Base-by-base conservation (phyloP, 768 basidiomycete genomes). In the Kwoniella dejecticola region DNA sequence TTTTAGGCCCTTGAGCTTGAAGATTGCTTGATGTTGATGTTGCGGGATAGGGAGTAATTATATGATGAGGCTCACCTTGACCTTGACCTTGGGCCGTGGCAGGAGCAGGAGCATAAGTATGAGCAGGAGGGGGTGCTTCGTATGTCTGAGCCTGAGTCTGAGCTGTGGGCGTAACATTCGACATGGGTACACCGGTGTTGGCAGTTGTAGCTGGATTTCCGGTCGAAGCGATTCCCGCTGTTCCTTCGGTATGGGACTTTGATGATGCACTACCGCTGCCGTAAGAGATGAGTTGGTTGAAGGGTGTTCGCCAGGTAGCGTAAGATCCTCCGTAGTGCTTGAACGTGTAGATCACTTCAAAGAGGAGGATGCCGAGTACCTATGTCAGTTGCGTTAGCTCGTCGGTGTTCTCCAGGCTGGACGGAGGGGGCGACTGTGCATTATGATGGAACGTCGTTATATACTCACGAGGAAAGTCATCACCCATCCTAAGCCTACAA, bases 401-500 rank as follows among this genome's bases (percentile, higher is more conserved):
- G 70, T 63, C 2, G 71, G 67, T 15, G 71, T 73, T 19, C 57
- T 38, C 71, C 71, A 73, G 24, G 64, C 65, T 6, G 57, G 11
- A 13, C 57, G 29, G 26, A 59, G 44, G 4, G 57, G 49, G 11
- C 69, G 69, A 50, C 44, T 68, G 54, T 66, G 61, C 21, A 21
- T 54, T 29, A 73, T 46, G 17, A 69, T 73, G 58, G 60, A 64
- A 42, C n/a, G n/a, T n/a, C n/a, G n/a, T n/a, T n/a, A n/a, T n/a
- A n/a, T n/a, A 58, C 63, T 59, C 40, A 72, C 70, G 15, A 72
- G 50, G 61, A 69, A 68, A 33, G 62, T 60, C 45, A 69, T 56
- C 36, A 71, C 47, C 70, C 70, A 74, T 0, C 62, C 72, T 1
- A 71, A 48, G 54, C 68, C 72, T 17, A 74, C 40, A 13, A 56